Conservation (phyloP, 208 protist species). For the Leishmania lainsoni region DNA sequence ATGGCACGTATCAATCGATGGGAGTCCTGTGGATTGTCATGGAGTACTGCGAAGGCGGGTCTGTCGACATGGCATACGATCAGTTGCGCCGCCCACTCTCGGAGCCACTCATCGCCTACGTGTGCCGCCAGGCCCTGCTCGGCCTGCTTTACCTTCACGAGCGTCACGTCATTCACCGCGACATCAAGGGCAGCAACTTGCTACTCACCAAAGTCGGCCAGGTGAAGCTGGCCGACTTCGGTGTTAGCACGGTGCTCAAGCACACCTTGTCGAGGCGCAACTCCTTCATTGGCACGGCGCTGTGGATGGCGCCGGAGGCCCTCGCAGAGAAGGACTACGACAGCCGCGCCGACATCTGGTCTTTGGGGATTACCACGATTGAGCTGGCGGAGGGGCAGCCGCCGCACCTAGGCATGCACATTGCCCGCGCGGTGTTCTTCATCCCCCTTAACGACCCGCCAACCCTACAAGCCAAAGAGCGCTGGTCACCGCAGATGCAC, state of each 20-base stretch:
- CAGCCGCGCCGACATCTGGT: conserved; percentile 95
- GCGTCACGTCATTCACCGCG: conserved; percentile 90
- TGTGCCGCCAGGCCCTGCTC: conserved; percentile 77
- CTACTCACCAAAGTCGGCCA: conserved; percentile 88
- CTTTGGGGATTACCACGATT: conserved; percentile 95
- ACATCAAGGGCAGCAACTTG: conserved; percentile 94
- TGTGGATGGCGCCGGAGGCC: conserved; percentile 95
- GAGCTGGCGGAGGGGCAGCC: conserved; percentile 96
- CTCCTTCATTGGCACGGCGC: conserved; percentile 90
- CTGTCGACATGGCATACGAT: conserved; percentile 87
- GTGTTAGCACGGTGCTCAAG: conserved; percentile 81
- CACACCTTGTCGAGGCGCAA: conserved; percentile 88
- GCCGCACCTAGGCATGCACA: conserved; percentile 91
- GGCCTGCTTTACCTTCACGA: conserved; percentile 92
- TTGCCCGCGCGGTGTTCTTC: conserved; percentile 66
- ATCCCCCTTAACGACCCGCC: conserved; percentile 82
- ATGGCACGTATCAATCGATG: conserved; percentile 84
- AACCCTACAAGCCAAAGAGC: conserved; percentile 77
- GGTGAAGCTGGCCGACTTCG: conserved; percentile 94
- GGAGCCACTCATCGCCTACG: conserved; percentile 89
- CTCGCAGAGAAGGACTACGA: conserved; percentile 93
- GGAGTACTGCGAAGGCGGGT: conserved; percentile 94
- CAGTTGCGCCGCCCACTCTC: conserved; percentile 73
- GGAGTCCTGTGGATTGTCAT: conserved; percentile 92
- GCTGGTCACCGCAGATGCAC: conserved; percentile 90